Evolutionary conservation across 2,329 filamentous ascomycete genomes (phyloP).

Genomic region (Metarhizium sp.): DNA sequence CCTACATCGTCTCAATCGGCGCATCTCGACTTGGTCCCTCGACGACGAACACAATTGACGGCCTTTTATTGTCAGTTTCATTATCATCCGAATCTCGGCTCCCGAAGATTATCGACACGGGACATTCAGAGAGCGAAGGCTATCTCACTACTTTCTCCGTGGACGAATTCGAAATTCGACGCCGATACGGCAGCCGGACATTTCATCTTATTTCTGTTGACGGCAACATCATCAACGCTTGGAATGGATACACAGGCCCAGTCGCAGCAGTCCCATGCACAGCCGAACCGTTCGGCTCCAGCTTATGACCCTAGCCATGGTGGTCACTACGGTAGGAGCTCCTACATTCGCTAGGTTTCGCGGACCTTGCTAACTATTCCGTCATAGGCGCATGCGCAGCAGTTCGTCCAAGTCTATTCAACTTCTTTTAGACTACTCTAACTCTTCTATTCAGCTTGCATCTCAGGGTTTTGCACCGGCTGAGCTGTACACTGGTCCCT

Average conservation of each 20-base stretch:
- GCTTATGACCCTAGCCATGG: conserved; percentile 67
- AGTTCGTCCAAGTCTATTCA: conserved; percentile 19
- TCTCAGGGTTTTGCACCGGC: conserved; percentile 83
- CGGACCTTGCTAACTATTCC: conserved; percentile 8
- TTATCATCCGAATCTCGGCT: neutral
- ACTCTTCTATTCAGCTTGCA: conserved; percentile 53
- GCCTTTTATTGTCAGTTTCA: neutral
- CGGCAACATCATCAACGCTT: neutral
- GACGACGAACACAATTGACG: neutral
- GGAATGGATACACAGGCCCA: conserved; percentile 33
- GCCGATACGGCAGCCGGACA: neutral
- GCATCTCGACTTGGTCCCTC: neutral
- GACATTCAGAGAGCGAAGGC: neutral
- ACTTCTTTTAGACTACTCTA: conserved; percentile 12
- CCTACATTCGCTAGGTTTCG: neutral
- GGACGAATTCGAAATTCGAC: neutral
- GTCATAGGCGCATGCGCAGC: conserved; percentile 36
- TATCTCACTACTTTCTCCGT: neutral
- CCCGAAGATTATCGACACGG: neutral
- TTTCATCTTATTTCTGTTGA: neutral
- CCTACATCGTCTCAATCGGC: neutral
- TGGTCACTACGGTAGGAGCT: conserved; percentile 65
- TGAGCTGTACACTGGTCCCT: conserved; percentile 87
- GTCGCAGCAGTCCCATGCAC: conserved; percentile 42
- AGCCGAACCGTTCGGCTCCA: conserved; percentile 50